Evolutionary conservation across 257 asterid genomes (phyloP).

Genomic region (Primulina tabacum): DNA sequence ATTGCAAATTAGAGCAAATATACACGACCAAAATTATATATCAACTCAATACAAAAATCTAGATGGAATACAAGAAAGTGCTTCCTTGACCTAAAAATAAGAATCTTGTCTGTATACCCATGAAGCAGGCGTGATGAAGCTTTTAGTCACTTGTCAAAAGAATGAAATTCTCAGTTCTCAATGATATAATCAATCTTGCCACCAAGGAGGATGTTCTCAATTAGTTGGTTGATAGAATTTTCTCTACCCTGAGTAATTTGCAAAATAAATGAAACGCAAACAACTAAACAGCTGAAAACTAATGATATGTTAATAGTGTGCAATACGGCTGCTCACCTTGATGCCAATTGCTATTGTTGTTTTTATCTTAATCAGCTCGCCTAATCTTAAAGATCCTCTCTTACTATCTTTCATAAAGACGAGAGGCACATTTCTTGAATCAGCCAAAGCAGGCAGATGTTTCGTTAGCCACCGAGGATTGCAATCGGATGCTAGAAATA

Average conservation of each 20-base stretch:
- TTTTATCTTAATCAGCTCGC: slow-evolving; percentile 72
- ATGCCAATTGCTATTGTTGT: slow-evolving; percentile 80
- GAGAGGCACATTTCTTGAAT: slow-evolving; percentile 68
- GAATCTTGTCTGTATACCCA: no score
- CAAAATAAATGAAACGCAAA: not conserved
- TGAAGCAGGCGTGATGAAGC: no score
- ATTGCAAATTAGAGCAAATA: no score
- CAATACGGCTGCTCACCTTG: slow-evolving; percentile 42
- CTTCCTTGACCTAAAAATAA: no score
- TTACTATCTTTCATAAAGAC: slow-evolving; percentile 57
- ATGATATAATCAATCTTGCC: slow-evolving; percentile 17
- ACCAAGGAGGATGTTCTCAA: slow-evolving; percentile 30
- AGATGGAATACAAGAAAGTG: no score
- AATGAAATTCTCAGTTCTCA: slow-evolving; percentile 11
- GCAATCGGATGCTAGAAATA: slow-evolving; percentile 74
- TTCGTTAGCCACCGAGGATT: slow-evolving; percentile 77
- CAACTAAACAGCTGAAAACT: not conserved
- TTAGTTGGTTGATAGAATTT: slow-evolving; percentile 45
- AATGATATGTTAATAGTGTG: not conserved
- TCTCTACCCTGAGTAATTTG: slow-evolving; percentile 47
- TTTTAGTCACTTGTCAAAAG: no score
- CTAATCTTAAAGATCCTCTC: slow-evolving; percentile 72
- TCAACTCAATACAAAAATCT: no score
- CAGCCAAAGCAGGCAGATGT: slow-evolving; percentile 70
- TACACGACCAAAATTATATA: no score